phyloP scores from a whole-genome alignment of 176 grass and related monocot genomes.

The Phoenix roebelenii region DNA sequence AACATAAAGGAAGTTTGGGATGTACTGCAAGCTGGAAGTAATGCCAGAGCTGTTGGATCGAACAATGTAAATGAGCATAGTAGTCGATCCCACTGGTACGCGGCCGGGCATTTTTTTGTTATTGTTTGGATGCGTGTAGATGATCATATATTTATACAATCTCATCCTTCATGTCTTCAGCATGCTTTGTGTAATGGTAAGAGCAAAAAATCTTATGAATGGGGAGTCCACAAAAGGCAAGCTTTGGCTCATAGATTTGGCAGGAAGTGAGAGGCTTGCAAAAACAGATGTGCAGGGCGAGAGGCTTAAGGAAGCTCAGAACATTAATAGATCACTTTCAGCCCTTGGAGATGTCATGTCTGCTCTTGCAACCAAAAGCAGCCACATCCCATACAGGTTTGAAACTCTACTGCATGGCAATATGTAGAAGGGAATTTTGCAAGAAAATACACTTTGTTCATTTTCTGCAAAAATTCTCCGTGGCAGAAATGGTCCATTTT shows the following conservation, averaged over 20 bases:
- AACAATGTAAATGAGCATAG: conserved; percentile 99
- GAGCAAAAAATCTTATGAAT: conserved; percentile 63
- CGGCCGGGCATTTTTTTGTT: neutral
- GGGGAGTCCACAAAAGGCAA: conserved; percentile 91
- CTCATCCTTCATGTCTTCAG: conserved; percentile 27
- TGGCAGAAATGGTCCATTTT: too few relatives aligned
- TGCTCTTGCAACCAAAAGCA: conserved; percentile 75
- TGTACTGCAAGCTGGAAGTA: conserved; percentile 70
- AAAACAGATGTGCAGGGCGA: conserved; percentile 94
- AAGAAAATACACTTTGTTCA: too few relatives aligned
- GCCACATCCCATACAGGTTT: conserved; percentile 92
- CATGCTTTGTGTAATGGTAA: conserved; percentile 84
- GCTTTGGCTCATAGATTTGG: conserved; percentile 93
- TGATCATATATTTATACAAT: too few relatives aligned
- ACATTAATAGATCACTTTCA: conserved; percentile 94
- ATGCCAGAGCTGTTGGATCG: conserved; percentile 86
- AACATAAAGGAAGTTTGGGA: conserved; percentile 74
- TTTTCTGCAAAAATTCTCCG: too few relatives aligned
- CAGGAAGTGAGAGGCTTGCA: conserved; percentile 87
- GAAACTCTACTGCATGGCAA: conserved; percentile 8
- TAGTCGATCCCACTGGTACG: conserved; percentile 94
- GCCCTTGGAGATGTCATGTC: conserved; percentile 95
- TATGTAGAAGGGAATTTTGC: neutral
- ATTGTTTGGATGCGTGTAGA: neutral
- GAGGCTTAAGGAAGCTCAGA: conserved; percentile 91